Evolutionary conservation across 2,329 filamentous ascomycete species (phyloP), one percentile per base, ranked within the genome.

Genomic region (Ilyonectria sp.): DNA sequence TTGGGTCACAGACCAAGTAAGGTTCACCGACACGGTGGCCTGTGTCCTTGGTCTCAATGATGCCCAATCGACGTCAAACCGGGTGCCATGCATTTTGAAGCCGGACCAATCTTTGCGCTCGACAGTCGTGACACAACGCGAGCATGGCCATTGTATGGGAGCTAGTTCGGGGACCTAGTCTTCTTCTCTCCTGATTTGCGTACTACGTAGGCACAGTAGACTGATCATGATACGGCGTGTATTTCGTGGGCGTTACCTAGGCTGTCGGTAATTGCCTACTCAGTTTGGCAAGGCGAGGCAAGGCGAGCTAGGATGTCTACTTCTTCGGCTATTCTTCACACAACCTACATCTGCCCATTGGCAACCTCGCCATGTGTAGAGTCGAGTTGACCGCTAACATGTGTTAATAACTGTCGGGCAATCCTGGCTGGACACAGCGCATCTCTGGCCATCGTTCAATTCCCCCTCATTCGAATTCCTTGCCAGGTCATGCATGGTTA

Each of bases 11-110:
- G 6, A 6, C 6, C 33, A 26, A 33, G 43, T 19, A 10, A 35
- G 47, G 26, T 52, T 52, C 35, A 61, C 57, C 29, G 33, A 60
- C 44, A 60, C 23, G 23, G 31, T 35, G 17, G 10, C 35, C 35
- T 60, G 23, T 17, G 46, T 31, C 33, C 15, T 11, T 33, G 6
- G 26, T 43, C 53, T 43, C 53, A 15, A 23, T 19, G n/a, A 33
- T 35, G 31, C n/a, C 6, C 31, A 19, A 21, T 53, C 6, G 31
- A 37, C 29, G 29, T 11, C 50, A 31, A 35, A 8, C 31, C n/a
- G 31, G 46, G 10, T 31, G 15, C 3, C 8, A 29, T 50, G 23
- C 15, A 49, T 11, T 33, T 29, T n/a, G 13, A 49, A 49, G 5
- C 21, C 46, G 46, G 21, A 6, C 29, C 17, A 19, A n/a, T 19